Conservation (phyloP, 106 monocot genomes). For the Narthecium ossifragum region DNA sequence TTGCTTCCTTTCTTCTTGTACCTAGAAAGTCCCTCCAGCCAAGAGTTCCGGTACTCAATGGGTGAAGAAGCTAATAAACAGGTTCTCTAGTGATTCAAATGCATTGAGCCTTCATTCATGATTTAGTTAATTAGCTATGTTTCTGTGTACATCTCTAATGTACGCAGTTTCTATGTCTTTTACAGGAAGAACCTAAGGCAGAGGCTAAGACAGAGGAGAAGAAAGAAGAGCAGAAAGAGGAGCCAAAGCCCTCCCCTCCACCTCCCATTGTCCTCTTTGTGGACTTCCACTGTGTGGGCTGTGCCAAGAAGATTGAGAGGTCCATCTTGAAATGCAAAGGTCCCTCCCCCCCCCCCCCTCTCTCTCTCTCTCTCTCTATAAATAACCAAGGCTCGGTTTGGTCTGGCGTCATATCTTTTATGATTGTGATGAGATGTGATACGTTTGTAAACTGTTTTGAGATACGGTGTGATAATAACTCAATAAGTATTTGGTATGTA, state of each 20-base stretch:
- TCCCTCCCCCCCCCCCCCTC: constrained; percentile 13
- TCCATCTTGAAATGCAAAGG: constrained; percentile 56
- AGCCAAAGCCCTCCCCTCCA: constrained; percentile 38
- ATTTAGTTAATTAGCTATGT: not conserved
- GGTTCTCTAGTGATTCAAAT: not conserved
- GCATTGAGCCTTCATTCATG: too few relatives aligned
- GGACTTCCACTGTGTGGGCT: constrained; percentile 75
- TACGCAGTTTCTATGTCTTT: constrained; percentile 1
- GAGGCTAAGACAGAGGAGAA: constrained; percentile 35
- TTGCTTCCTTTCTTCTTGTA: not conserved
- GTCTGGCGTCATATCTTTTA: too few relatives aligned
- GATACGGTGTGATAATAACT: too few relatives aligned
- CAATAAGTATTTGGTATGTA: too few relatives aligned
- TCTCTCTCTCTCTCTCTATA: not conserved
- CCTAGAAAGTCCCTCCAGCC: not conserved
- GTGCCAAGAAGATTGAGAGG: constrained; percentile 55
- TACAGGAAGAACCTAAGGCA: constrained; percentile 40
- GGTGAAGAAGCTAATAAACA: constrained; percentile 3
- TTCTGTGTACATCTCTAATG: not conserved
- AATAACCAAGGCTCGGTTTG: too few relatives aligned
- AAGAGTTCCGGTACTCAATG: not conserved
- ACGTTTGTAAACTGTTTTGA: too few relatives aligned
- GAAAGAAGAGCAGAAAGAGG: constrained; percentile 37
- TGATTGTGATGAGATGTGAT: too few relatives aligned
- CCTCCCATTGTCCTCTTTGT: constrained; percentile 46